Percentiles rank a stretch among this genome's conserved stretches.
These are phyloP conservation scores for Usnea hakonensis DNA, from an alignment of 495 filamentous ascomycete genomes.

Conservation along the genomic window DNA sequence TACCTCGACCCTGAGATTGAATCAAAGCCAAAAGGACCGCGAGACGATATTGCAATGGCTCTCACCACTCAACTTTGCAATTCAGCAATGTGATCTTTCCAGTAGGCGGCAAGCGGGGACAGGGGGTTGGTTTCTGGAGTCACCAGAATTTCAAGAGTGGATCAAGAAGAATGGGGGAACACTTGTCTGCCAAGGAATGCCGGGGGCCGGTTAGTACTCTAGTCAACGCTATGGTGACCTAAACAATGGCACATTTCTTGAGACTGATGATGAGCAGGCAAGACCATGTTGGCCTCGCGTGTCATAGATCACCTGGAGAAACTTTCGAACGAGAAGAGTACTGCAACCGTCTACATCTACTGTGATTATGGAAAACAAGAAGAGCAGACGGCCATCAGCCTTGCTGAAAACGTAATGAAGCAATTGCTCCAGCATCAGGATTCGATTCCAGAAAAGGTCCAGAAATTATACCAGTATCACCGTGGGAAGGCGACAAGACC, in stretches of 20 bases:
- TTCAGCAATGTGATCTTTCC: slow-evolving; percentile 20
- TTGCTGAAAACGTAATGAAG: not conserved
- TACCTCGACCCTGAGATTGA: not conserved
- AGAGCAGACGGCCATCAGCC: not conserved
- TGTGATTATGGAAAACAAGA: not conserved
- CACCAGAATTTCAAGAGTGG: not conserved
- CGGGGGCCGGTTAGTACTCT: not conserved
- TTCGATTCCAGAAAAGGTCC: not conserved
- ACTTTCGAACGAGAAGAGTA: not conserved
- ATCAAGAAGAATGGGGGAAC: not conserved
- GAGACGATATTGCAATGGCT: slow-evolving; percentile 22
- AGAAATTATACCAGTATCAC: not conserved
- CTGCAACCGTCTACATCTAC: not conserved
- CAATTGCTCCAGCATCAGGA: slow-evolving; percentile 3
- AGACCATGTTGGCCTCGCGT: not conserved
- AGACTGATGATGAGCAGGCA: not conserved
- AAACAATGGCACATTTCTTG: not conserved
- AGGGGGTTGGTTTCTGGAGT: slow-evolving; percentile 37
- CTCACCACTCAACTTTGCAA: slow-evolving; percentile 16
- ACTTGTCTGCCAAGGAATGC: not conserved
- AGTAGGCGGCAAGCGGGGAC: slow-evolving; percentile 30
- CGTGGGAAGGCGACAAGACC: not conserved
- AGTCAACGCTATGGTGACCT: not conserved
- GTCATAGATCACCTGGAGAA: not conserved
- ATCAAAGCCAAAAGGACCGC: not conserved